A percentile compares a stretch with the other conserved stretches of the same genome.
Evolutionary conservation across 805 yeast species (phyloP).

Genomic region (Candida stauntonica): DNA sequence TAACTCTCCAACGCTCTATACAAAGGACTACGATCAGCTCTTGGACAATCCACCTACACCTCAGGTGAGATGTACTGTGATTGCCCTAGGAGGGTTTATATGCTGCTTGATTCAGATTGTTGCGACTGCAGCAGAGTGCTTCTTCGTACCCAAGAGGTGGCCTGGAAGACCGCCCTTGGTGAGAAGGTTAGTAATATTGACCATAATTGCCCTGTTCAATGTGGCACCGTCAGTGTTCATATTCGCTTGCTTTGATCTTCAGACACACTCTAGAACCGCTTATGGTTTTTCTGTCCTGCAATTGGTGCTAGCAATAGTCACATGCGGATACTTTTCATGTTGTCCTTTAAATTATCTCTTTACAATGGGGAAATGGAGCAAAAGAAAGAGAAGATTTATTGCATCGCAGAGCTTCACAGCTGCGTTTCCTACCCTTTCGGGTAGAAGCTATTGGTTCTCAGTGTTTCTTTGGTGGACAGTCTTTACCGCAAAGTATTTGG

Average conservation of each 20-base stretch:
- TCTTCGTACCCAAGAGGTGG: constrained; percentile 68
- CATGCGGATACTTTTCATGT: constrained; percentile 52
- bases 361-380: constrained; percentile 25
- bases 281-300: constrained; percentile 47
- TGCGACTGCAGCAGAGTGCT: constrained; percentile 54
- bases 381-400: constrained; percentile 42
- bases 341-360: constrained; percentile 57
- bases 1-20: constrained; percentile 68
- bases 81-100: constrained; percentile 65
- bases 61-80: constrained; percentile 50
- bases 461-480: constrained; percentile 64
- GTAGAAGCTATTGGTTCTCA: constrained; percentile 56
- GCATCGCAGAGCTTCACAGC: constrained; percentile 60
- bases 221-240: constrained; percentile 51
- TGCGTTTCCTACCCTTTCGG: constrained; percentile 48
- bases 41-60: constrained; percentile 57
- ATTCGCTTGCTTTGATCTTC: constrained; percentile 37
- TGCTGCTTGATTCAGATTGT: constrained; percentile 54
- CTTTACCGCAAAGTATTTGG: constrained; percentile 62
- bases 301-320: constrained; percentile 50
- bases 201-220: constrained; percentile 41
- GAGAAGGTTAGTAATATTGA: constrained; percentile 41
- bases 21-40: constrained; percentile 48
- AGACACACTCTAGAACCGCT: constrained; percentile 34
- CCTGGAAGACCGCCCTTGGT: constrained; percentile 63